Evolutionary conservation across 1,284 basidiomycete species (phyloP), one percentile per base, ranked within the genome.

Genomic region (Pisolithus thermaeus): DNA sequence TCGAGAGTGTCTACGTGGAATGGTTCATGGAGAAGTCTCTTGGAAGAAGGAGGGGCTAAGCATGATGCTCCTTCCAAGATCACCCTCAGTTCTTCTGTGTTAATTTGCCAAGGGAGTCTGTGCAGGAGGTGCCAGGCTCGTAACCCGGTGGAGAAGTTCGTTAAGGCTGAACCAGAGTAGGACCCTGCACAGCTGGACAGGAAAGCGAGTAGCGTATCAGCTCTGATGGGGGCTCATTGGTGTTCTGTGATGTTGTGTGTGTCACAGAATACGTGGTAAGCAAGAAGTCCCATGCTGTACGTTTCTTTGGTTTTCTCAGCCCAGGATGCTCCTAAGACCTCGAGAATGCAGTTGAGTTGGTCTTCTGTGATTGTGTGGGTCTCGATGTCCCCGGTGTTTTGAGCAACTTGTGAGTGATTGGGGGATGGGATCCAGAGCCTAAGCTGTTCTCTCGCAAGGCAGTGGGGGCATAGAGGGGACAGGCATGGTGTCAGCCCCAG

Each of bases 51-150:
- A 68, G 0, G 66, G 51, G 38, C 38, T 0, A 64, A 32, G 1
- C 50, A 53, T 0, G 54, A 51, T 1, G 64, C 62, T 0, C 56
- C 66, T 22, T 50, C 55, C 5, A 72, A 55, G 0, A 65, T 32
- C 0, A 61, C 51, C 1, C 63, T 50, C 3, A 68, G 25, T 23
- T 63, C 51, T 0, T 45, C 37, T 0, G 61, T 41, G n/a, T 64
- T 50, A 2, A 65, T 51, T 0, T n/a, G 7, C 68, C 70, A 73
- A 0, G 18, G 27, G 0, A 61, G 25, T 0, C 67, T 58, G 49
- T 74, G 70, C 0, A 73, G 32, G 0, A 65, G 59, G 55, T 73
- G 70, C 70, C 70, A 71, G 2, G 71, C 70, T 0, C 60, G 55
- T 0, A 74, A 45, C 0, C 32, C 32, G 11, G 32, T 12, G 0